Evolutionary conservation across 176 grass and related monocot species (phyloP).

Genomic region (Bonia amplexicaulis): DNA sequence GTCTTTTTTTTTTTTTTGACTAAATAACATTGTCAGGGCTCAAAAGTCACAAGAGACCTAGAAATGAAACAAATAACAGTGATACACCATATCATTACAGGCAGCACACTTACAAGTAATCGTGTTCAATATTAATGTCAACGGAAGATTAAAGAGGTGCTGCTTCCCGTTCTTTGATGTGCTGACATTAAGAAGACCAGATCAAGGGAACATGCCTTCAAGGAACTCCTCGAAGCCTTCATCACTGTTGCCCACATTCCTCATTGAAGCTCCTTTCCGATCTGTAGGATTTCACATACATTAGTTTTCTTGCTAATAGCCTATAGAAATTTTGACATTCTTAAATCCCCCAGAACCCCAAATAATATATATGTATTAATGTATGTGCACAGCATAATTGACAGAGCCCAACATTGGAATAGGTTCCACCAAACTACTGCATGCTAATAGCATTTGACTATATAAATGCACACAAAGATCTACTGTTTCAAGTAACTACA

Average conservation of each 20-base stretch:
- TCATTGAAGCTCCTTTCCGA: conserved; percentile 9
- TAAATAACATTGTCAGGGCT: neutral
- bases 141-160: neutral
- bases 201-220: conserved; percentile 83
- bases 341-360: neutral
- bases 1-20: neutral
- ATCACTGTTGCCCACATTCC: conserved; percentile 16
- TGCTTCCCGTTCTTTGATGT: neutral
- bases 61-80: neutral
- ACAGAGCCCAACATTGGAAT: neutral
- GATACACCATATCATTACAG: neutral
- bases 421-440: neutral
- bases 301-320: neutral
- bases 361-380: neutral
- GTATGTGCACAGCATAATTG: neutral
- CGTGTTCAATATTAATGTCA: neutral
- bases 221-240: conserved; percentile 75
- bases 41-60: neutral
- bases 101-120: neutral
- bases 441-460: conserved; percentile 4
- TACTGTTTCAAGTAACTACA: neutral
- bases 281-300: conserved; percentile 27
- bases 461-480: neutral
- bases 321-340: neutral
- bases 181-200: neutral